Base-by-base conservation (phyloP, 2,329 filamentous ascomycete species). In the Ascochyta koolunga region DNA sequence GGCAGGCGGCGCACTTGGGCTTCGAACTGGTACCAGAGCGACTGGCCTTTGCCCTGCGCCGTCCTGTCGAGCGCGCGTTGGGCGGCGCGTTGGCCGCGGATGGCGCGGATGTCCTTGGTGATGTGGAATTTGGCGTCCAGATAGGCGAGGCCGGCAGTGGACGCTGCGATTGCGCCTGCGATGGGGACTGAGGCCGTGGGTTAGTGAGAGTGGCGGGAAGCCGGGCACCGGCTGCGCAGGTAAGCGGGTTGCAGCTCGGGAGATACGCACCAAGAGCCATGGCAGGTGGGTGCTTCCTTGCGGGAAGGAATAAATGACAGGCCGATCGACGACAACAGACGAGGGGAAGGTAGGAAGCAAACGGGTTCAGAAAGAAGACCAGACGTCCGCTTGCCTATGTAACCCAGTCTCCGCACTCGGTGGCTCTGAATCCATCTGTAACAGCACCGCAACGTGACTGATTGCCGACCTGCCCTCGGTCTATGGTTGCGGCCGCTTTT, bases 101-200 rank as follows among this genome's bases (percentile, higher is more conserved):
- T 70, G 6, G 65, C 63, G 0, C 67, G 62, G 15, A 88, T 59
- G 69, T 93, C 89, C 65, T 89, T 84, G 36, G 75, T 70, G 43
- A 92, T 68, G 68, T 89, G 84, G 63, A 83, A 86, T 76, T 89
- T 90, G 48, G 85, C 89, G 66, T 92, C 84, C 38, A 89, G 76
- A 62, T 90, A 90, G 13, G 81, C 80, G 35, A 83, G 81, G 11
- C 77, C 76, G 10, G 77, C 77, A 11, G 64, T 65, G 8, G 65
- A 63, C 43, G 67, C 72, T 44, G 70, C 71, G 57, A 73, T 61
- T 37, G 71, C 71, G 39, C 69, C 70, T 45, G 68, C 70, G 16
- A 73, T 59, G 13, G 71, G 69, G 43, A 60, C 69, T 72, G 58
- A 10, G 33, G 32, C 47, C 31, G 39, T 4, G 54, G 3, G 47